Conservation (phyloP, 306 rosid genomes). For the Abrus pulchellus region DNA sequence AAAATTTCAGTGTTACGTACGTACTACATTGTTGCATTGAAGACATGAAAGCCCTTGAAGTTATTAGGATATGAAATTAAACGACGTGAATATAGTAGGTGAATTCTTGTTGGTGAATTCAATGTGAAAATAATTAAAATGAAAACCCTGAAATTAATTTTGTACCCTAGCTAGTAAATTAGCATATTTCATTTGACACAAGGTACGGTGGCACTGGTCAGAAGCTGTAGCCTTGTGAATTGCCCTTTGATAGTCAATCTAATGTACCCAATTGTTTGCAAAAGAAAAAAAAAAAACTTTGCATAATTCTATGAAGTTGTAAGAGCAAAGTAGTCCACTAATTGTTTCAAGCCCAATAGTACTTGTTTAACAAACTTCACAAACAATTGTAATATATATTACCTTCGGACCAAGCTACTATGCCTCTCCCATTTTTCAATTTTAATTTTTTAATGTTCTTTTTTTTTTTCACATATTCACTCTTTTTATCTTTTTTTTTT, state of each 20-base stretch:
- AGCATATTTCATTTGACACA: no score
- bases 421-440: no score
- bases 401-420: no score
- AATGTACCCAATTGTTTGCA: no score
- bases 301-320: background rate
- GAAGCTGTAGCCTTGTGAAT: no score
- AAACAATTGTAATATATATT: background rate
- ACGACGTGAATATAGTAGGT: conserved; percentile 8
- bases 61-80: conserved; percentile 34
- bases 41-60: conserved; percentile 30
- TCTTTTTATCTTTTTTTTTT: no score
- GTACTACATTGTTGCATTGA: conserved; percentile 35
- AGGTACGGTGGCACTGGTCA: no score
- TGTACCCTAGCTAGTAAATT: no score
- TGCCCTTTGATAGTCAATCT: no score
- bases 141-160: background rate
- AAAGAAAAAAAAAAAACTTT: no score
- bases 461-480: no score
- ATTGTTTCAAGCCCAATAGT: background rate
- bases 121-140: conserved; percentile 3
- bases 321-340: background rate
- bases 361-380: background rate
- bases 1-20: conserved; percentile 37
- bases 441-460: no score
- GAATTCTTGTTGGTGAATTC: background rate